phyloP scores from a whole-genome alignment of 202 grass and related monocot genomes.

The Schoenoplectus triqueter region DNA sequence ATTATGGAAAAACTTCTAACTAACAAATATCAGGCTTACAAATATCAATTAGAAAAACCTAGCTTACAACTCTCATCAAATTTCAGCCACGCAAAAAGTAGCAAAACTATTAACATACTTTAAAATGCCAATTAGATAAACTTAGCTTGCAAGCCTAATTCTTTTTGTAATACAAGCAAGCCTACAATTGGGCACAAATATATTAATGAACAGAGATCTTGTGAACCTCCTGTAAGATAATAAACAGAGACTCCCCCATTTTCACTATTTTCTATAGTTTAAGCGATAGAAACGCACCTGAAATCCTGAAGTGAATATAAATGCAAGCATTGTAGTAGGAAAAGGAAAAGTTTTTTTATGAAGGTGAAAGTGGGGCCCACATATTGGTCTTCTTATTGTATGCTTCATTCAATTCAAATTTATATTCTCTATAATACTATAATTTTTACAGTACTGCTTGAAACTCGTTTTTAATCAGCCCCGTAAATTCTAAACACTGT shows the following conservation, averaged over 20 bases:
- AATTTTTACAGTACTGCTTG: too few relatives aligned
- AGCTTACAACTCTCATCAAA: not conserved
- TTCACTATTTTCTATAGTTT: not conserved
- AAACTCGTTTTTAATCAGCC: too few relatives aligned
- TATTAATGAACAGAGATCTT: not conserved
- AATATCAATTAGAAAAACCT: not conserved
- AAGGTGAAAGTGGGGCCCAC: not conserved
- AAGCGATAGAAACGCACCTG: not conserved
- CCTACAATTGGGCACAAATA: slow-evolving; percentile 4
- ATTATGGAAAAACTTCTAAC: not conserved
- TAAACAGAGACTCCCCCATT: not conserved
- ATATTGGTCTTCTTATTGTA: too few relatives aligned
- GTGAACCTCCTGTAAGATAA: not conserved
- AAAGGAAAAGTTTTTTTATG: too few relatives aligned
- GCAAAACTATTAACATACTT: not conserved
- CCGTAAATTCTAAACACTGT: too few relatives aligned
- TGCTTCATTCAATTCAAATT: too few relatives aligned
- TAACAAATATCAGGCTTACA: not conserved
- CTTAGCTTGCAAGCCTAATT: slow-evolving; percentile 24
- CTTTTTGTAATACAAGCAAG: not conserved
- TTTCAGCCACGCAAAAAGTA: too few relatives aligned
- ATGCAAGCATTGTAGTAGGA: not conserved
- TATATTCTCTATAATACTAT: too few relatives aligned
- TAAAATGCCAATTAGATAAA: not conserved
- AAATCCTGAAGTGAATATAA: not conserved